Evolutionary conservation across 1,139 yeast genomes (phyloP), one percentile per base, ranked within the genome.

Genomic region (Blastobotrys persicus): DNA sequence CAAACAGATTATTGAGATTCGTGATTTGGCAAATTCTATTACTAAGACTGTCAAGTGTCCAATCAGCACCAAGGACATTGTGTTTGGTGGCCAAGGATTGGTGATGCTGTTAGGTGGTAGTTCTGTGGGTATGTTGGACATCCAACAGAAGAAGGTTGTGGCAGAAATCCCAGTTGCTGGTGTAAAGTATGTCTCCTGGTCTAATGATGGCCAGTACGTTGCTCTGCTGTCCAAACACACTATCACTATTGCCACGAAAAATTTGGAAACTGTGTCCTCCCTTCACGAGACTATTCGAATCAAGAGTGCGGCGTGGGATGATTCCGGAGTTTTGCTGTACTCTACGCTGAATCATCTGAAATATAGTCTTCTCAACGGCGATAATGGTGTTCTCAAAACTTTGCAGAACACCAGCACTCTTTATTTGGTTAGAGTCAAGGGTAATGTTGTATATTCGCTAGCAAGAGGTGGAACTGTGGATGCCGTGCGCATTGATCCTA

Each of bases 291-390:
- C 98, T 3, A 92, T 94, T 59, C 79, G 98, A 69, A 88, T 94
- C 63, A 94, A 94, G 75, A 85, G 95, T 72, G 98, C 97, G 44
- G 89, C 96, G 11, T 94, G 98, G 98, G 98, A 92, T 67, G 97
- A 89, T 61, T 76, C 88, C 44, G 94, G 94, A 44, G 95, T 94
- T 35, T 77, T 94, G 66, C 77, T 94, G 59, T 94, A 91, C 70
- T 85, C 97, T 20, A 94, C 99, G 18, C 78, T 94, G 66, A 92
- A 92, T 71, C 99, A 94, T 67, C 85, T 94, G 71, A 92, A 92
- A 72, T 94, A 92, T 70, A 85, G 95, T 45, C 75, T 94, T 62
- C 76, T 91, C 65, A 92, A 91, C 64, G 98, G 98, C 60, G 98
- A 94, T 65, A 82, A 77, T 61, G 98, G 98, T 60, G 89, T 94